Percentiles rank a stretch among this genome's conserved stretches.
phyloP scores from a whole-genome alignment of 2,329 filamentous ascomycete genomes.

The Lithohypha guttulata region DNA sequence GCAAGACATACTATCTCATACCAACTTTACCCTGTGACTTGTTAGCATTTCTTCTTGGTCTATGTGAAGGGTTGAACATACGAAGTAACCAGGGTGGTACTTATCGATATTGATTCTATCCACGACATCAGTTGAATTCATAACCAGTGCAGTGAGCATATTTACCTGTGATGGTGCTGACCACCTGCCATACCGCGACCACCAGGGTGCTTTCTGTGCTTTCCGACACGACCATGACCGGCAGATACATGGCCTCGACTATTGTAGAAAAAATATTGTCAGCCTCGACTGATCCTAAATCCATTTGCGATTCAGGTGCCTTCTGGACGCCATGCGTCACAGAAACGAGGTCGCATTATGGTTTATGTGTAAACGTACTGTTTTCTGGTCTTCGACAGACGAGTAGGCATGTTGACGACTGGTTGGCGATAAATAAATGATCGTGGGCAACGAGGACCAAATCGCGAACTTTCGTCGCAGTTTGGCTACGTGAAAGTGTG shows the following conservation, averaged over 20 bases:
- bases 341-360: constrained; percentile 6
- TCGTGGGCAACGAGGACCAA: neutral
- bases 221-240: constrained; percentile 96
- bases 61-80: constrained; percentile 28
- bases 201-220: constrained; percentile 89
- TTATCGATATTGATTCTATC: constrained; percentile 84
- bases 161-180: constrained; percentile 99
- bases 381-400: constrained; percentile 41
- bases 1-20: constrained; percentile 54
- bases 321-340: constrained; percentile 4
- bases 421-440: constrained; percentile 1
- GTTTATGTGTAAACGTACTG: constrained; percentile 28
- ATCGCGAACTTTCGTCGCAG: neutral
- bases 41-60: constrained; percentile 7
- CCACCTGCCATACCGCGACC: constrained; percentile 87
- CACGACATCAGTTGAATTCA: too few relatives aligned
- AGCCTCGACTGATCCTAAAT: constrained; percentile 18
- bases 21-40: constrained; percentile 65
- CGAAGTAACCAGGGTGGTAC: constrained; percentile 98
- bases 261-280: constrained; percentile 24
- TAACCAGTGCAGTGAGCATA: too few relatives aligned
- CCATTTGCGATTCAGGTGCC: constrained; percentile 7
- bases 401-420: constrained; percentile 41
- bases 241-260: constrained; percentile 96
- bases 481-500: constrained; percentile 4